Percentiles rank a stretch among this genome's conserved stretches.
phyloP scores from a whole-genome alignment of 1,139 yeast genomes.

The Taphrina flavorubra region DNA sequence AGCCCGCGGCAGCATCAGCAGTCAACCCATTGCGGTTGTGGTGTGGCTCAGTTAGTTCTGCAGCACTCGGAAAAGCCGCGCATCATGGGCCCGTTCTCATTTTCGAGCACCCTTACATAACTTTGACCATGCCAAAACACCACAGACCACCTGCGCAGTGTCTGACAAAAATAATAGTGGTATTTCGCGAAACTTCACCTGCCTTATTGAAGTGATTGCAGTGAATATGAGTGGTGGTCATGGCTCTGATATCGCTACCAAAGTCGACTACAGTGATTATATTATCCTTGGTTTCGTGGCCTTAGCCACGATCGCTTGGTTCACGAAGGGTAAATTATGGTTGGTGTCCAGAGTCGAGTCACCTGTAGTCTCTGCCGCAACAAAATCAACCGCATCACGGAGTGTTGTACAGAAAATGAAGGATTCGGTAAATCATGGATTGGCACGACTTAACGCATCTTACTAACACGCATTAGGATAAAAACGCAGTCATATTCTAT shows the following conservation, averaged over 20 bases:
- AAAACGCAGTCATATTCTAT: constrained; percentile 79
- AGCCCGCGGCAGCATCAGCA: no score
- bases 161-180: no score
- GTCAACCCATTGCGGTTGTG: not conserved
- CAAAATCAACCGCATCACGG: constrained; percentile 41
- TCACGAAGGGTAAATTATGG: constrained; percentile 68
- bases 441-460: not conserved
- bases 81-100: not conserved
- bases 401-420: constrained; percentile 67
- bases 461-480: constrained; percentile 52
- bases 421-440: constrained; percentile 52
- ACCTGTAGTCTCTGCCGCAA: constrained; percentile 54
- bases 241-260: not conserved
- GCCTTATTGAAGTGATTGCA: no score
- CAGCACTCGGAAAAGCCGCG: not conserved
- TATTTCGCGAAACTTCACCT: no score
- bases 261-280: constrained; percentile 56
- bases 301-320: constrained; percentile 67
- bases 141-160: no score
- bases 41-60: not conserved
- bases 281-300: constrained; percentile 70
- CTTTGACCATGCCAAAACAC: not conserved
- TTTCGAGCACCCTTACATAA: constrained; percentile 2
- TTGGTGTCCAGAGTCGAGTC: constrained; percentile 67
- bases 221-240: no score